Base-by-base conservation (phyloP, 1,139 yeast species). In the Wickerhamomyces sp. region DNA sequence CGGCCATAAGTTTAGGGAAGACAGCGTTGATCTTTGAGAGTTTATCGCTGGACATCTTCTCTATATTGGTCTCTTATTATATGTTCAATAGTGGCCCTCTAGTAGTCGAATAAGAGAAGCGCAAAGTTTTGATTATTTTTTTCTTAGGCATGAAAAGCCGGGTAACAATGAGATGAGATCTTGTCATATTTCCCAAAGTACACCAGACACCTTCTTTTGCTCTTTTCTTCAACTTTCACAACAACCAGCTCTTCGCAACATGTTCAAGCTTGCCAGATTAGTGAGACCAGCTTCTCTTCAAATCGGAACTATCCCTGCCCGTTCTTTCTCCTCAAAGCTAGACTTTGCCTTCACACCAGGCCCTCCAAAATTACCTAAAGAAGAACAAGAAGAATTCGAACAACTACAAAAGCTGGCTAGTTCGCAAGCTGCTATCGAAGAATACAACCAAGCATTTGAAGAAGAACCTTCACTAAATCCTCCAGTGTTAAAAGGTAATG, bases 381-480 rank as follows among this genome's bases (percentile, higher is more conserved):
- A 88, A 56, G 93, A 91, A 42, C 99, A 93, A 64, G 89, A 84
- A 57, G 99, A 93, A 67, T 93, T 93, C 65, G 98, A 93, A 62
- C 73, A 76, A 41, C 76, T 93, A 39, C 95, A 90, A 60, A 81
- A 78, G 60, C 75, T 83, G 39, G 98, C 98, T 1, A 80, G 77
- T 55, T 79, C 94, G 0, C 93, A 84, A 63, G 79, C 82, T 9
- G 90, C 91, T 3, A 83, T 87, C 38, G 93, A 85, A 44, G 89
- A 83, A 46, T 85, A 83, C 60, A 84, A 85, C 55, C 73, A 73
- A 30, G 71, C 73, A 43, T 58, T 79, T 23, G 69, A 69, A 15
- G 60, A 62, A 14, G 68, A 68, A 45, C 57, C 58, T 3, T 67
- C 69, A 11, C 61, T 1, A 60, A 59, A 42, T 37, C 65, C 68